Evolutionary conservation across 2,329 filamentous ascomycete genomes (phyloP).

Genomic region (Diaporthe nobilis): DNA sequence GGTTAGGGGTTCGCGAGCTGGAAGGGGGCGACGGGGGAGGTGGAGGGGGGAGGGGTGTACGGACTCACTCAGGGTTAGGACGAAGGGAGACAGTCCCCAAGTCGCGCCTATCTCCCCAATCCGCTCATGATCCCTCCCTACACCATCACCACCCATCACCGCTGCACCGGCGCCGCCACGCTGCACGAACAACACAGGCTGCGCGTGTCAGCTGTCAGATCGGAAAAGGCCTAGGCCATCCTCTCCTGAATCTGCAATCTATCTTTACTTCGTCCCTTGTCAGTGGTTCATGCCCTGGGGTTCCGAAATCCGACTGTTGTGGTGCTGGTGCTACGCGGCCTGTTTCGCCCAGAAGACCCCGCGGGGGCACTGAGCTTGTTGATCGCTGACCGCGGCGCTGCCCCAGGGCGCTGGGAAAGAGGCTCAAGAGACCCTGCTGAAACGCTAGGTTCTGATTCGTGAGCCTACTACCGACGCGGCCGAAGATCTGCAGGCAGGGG

Average conservation of each 20-base stretch:
- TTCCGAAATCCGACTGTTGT: conserved; percentile 32
- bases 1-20: background rate
- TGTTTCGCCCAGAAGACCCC: conserved; percentile 29
- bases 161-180: background rate
- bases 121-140: background rate
- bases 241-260: conserved; percentile 5
- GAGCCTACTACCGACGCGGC: conserved; percentile 10
- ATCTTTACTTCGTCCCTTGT: conserved; percentile 29
- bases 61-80: background rate
- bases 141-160: background rate
- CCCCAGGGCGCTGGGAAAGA: conserved; percentile 17
- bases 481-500: conserved; percentile 30
- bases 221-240: conserved; percentile 6
- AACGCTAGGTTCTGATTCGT: conserved; percentile 32
- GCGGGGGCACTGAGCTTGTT: conserved; percentile 24
- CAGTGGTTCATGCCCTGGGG: conserved; percentile 2
- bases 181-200: background rate
- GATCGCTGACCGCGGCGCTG: background rate
- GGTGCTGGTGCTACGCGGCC: conserved; percentile 25
- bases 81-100: background rate
- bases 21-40: background rate
- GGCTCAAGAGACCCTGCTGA: conserved; percentile 34
- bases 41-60: background rate
- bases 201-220: conserved; percentile 21
- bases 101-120: conserved; percentile 9